phyloP scores from a whole-genome alignment of 495 filamentous ascomycete species.

The Venustampulla echinocandica region DNA sequence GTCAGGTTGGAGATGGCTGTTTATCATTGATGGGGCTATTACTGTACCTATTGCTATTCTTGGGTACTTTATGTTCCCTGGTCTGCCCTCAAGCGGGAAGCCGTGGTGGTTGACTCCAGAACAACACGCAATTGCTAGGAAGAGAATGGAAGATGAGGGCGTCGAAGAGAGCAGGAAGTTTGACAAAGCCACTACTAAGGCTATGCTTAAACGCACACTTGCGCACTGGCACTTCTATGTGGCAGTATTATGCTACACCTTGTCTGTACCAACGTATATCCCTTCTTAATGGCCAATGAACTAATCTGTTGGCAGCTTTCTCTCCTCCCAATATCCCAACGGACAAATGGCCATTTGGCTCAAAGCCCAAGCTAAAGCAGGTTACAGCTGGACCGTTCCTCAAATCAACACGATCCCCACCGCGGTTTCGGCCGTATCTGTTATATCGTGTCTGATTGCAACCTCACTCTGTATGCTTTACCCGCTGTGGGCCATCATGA shows the following conservation, averaged over 20 bases:
- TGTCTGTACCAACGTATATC: conserved; percentile 1
- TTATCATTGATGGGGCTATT: conserved; percentile 38
- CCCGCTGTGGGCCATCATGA: conserved; percentile 8
- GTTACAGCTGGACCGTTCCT: conserved; percentile 5
- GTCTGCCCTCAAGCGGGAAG: conserved; percentile 42
- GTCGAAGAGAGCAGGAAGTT: background rate
- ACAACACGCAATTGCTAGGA: conserved; percentile 36
- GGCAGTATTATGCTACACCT: conserved; percentile 6
- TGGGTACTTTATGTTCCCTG: conserved; percentile 49
- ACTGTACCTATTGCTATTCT: conserved; percentile 46
- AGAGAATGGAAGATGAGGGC: conserved; percentile 23
- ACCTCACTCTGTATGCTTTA: conserved; percentile 18
- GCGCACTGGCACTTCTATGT: conserved; percentile 10
- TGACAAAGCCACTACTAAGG: background rate
- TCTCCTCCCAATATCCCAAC: conserved; percentile 12
- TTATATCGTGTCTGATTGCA: background rate
- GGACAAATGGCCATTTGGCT: conserved; percentile 7
- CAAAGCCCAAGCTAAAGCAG: background rate
- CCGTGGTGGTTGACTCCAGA: conserved; percentile 38
- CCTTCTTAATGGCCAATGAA: background rate
- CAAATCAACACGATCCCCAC: conserved; percentile 9
- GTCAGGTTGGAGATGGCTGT: conserved; percentile 57
- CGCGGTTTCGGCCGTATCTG: conserved; percentile 4
- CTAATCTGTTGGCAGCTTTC: conserved; percentile 7
- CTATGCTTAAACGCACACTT: conserved; percentile 5